These are phyloP conservation scores for Cadophora sp. DNA, from an alignment of 2,329 filamentous ascomycete species.

Conservation along the genomic window DNA sequence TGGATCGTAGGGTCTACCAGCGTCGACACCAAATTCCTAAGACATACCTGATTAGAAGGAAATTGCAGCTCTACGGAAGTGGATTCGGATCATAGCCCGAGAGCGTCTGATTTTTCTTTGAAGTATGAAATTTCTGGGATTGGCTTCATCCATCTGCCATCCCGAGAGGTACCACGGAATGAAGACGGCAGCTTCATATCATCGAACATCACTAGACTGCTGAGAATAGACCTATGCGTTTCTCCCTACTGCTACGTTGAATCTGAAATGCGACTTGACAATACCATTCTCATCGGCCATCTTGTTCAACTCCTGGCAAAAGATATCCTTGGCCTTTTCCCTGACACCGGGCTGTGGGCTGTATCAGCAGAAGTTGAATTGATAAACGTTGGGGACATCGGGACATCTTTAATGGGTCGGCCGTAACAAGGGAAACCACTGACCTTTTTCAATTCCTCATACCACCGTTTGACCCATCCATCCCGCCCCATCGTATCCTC, in stretches of 20 bases:
- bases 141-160: too few species aligned
- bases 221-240: constrained; percentile 10
- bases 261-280: constrained; percentile 24
- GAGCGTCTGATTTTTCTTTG: too few species aligned
- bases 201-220: not conserved
- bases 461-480: constrained; percentile 22
- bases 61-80: too few species aligned
- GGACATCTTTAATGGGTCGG: not conserved
- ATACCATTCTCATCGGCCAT: constrained; percentile 27
- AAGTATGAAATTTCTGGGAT: too few species aligned
- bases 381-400: not conserved
- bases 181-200: not conserved
- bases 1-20: too few species aligned
- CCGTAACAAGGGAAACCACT: not conserved
- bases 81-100: too few species aligned
- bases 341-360: constrained; percentile 6
- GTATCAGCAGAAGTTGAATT: not conserved
- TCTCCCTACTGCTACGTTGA: constrained; percentile 30
- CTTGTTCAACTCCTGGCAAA: constrained; percentile 24
- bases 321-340: constrained; percentile 25
- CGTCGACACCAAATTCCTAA: too few species aligned
- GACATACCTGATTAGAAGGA: too few species aligned
- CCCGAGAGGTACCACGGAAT: not conserved
- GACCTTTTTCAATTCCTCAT: constrained; percentile 19
- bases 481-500: constrained; percentile 16